Conservation (phyloP, 805 yeast species). For the Pichia exigua region DNA sequence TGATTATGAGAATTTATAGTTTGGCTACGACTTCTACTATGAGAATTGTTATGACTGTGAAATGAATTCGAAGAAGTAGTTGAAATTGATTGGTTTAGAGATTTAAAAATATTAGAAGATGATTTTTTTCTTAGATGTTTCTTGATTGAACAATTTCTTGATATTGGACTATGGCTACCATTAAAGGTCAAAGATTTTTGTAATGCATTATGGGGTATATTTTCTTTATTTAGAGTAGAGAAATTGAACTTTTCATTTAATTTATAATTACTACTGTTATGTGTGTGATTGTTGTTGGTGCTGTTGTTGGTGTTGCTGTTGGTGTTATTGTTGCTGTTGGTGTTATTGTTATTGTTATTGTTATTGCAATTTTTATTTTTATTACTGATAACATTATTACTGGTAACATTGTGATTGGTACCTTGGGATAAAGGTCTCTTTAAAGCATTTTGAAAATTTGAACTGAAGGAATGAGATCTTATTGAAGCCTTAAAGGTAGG, state of each 20-base stretch:
- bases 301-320: no score
- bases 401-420: neutral
- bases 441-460: neutral
- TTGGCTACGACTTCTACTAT: slow-evolving; percentile 3
- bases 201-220: slow-evolving; percentile 3
- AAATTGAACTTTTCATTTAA: neutral
- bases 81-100: neutral
- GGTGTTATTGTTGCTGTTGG: no score
- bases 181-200: slow-evolving; percentile 4
- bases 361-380: no score
- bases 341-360: no score
- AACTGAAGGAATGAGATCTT: neutral
- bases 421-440: neutral
- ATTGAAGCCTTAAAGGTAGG: slow-evolving; percentile 1
- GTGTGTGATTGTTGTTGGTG: neutral
- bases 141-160: slow-evolving; percentile 5
- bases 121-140: slow-evolving; percentile 8
- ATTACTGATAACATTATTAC: no score
- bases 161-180: slow-evolving; percentile 1
- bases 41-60: slow-evolving; percentile 1
- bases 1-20: neutral
- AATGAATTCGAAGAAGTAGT: neutral
- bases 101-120: neutral
- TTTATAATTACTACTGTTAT: neutral
- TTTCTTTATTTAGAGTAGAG: slow-evolving; percentile 1